Evolutionary conservation across 805 yeast genomes (phyloP), one percentile per base, ranked within the genome.

Genomic region (Candida germanica): DNA sequence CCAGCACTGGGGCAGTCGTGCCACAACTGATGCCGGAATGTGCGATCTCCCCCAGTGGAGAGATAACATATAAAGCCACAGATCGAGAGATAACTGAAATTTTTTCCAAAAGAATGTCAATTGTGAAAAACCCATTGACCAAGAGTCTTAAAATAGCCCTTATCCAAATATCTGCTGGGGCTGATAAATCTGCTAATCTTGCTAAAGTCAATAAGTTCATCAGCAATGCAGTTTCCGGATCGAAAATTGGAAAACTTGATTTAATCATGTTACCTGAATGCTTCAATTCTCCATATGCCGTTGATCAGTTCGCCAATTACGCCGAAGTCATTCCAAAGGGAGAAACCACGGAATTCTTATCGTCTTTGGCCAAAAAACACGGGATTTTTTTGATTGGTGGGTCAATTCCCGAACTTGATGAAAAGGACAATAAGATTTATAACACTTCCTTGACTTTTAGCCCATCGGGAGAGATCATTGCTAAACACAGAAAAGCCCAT

Each of bases 251-350:
- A 2, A 53, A 51, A 35, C 42, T 81, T 27, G 84, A 89, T 50
- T 66, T 91, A 27, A 75, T 93, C 8, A 87, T 93, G 46, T 66
- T 93, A 21, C 98, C 98, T 6, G 98, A 93, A 64, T 88, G 96
- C 64, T 91, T 89, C 75, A 93, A 91, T 58, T 86, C 96, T 1
- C 98, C 98, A 3, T 93, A 93, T 55, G 78, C 95, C 0, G 95
- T 87, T 19, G 76, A 77, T 40, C 83, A 89, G 43, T 93, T 93
- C 61, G 77, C 84, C 5, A 80, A 86, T 40, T 91, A 93, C 56
- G 89, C 96, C 3, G 98, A 93, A 58, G 49, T 59, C n/a, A 84
- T 93, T 28, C 94, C 95, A 5, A 57, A 65, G 1, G 95, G 95
- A 5, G 80, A 78, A 41, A 71, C 80, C 4, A 79, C 91, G 3